Evolutionary conservation across 176 grass and related monocot genomes (phyloP).

Genomic region (Paspalum notatum): DNA sequence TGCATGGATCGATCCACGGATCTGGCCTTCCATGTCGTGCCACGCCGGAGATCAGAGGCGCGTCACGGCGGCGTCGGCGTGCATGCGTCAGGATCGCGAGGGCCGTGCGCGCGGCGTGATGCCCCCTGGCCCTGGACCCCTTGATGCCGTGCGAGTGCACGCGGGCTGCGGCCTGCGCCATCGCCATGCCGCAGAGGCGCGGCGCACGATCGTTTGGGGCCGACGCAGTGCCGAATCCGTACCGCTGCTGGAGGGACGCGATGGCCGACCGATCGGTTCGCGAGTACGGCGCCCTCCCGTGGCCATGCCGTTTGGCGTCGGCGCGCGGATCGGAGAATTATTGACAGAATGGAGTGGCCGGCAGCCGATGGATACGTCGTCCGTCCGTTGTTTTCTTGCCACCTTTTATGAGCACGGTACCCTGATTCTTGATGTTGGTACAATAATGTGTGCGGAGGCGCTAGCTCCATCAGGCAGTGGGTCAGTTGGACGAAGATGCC

Average conservation of each 20-base stretch:
- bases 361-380: not conserved
- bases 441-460: conserved; percentile 16
- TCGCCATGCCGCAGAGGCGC: not conserved
- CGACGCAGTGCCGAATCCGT: not conserved
- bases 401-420: conserved; percentile 38
- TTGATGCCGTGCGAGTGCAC: not conserved
- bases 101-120: not conserved
- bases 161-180: not conserved
- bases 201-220: not conserved
- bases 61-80: not conserved
- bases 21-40: not conserved
- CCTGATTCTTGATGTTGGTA: conserved; percentile 22
- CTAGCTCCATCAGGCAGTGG: too few relatives aligned
- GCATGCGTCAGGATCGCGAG: too few relatives aligned
- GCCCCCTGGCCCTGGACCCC: not conserved
- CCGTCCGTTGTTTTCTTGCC: not conserved
- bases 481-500: too few relatives aligned
- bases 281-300: conserved; percentile 14
- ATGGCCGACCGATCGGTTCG: not conserved
- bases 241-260: not conserved
- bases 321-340: not conserved
- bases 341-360: not conserved
- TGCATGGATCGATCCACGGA: not conserved
- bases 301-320: conserved; percentile 7
- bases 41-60: not conserved